A percentile compares a stretch with the other conserved stretches of the same genome.
These are phyloP conservation scores for Populus tomentosa DNA, from an alignment of 441 rosid species.

Conservation along the genomic window DNA sequence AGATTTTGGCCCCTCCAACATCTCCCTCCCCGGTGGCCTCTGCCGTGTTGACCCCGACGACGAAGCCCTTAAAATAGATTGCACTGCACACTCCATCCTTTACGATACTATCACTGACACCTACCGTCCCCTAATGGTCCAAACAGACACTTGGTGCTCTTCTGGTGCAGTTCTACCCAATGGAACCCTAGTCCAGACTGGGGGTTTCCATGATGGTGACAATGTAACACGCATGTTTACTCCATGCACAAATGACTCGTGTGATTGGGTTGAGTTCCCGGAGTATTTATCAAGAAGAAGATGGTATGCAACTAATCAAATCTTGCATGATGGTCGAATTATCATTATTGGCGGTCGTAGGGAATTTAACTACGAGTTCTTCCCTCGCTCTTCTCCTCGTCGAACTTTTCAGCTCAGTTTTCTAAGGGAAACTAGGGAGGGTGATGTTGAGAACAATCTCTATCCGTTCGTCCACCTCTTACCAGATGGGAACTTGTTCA, in stretches of 20 bases:
- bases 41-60: conserved; percentile 57
- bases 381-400: conserved; percentile 23
- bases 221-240: conserved; percentile 43
- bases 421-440: conserved; percentile 46
- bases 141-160: conserved; percentile 88
- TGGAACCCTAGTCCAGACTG: conserved; percentile 72
- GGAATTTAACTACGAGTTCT: conserved; percentile 62
- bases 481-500: conserved; percentile 77
- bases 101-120: conserved; percentile 53
- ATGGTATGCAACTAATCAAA: conserved; percentile 78
- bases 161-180: conserved; percentile 64
- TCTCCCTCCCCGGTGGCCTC: conserved; percentile 50
- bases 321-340: conserved; percentile 64
- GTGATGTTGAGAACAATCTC: conserved; percentile 53
- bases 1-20: conserved; percentile 68
- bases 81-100: conserved; percentile 75
- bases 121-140: conserved; percentile 56
- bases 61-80: conserved; percentile 37
- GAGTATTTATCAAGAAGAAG: conserved; percentile 45
- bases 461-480: conserved; percentile 80
- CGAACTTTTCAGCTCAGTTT: conserved; percentile 31
- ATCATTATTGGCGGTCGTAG: conserved; percentile 74
- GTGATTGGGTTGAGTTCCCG: conserved; percentile 73
- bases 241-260: conserved; percentile 38
- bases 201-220: conserved; percentile 79